A percentile compares a stretch with the other conserved stretches of the same genome.
Evolutionary conservation across 192 early-diverging fungal genomes (phyloP).

Genomic region (Backusella australiensis): DNA sequence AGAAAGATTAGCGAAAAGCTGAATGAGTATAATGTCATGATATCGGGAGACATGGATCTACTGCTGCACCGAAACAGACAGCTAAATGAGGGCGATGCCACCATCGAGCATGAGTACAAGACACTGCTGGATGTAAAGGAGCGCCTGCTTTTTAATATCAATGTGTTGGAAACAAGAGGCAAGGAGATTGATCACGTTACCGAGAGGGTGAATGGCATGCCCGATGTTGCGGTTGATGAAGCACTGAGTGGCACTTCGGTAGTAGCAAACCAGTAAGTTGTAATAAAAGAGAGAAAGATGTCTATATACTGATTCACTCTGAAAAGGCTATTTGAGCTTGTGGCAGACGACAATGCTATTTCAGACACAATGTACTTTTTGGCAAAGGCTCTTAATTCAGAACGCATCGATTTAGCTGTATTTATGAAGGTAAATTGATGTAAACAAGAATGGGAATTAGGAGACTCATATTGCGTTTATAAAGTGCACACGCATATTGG

Average conservation of each 20-base stretch:
- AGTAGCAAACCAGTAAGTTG: conserved; percentile 67
- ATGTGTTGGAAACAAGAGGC: conserved; percentile 59
- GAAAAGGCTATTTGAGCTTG: conserved; percentile 78
- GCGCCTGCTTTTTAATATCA: conserved; percentile 62
- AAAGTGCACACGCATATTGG: conserved; percentile 72
- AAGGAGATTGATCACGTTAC: conserved; percentile 54
- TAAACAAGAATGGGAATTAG: neutral
- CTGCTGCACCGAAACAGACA: conserved; percentile 63
- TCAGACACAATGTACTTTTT: conserved; percentile 86
- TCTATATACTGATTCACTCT: neutral
- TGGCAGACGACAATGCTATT: conserved; percentile 86
- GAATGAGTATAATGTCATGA: conserved; percentile 51
- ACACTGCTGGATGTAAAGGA: conserved; percentile 57
- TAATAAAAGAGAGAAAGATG: neutral
- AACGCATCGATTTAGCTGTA: conserved; percentile 63
- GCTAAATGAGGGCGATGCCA: conserved; percentile 68
- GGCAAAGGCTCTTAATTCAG: conserved; percentile 74
- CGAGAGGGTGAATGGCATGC: conserved; percentile 45
- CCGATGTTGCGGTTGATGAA: conserved; percentile 65
- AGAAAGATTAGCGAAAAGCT: conserved; percentile 59
- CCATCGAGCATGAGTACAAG: conserved; percentile 57
- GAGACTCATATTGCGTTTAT: neutral
- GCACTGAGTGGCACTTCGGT: conserved; percentile 54
- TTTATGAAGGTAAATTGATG: conserved; percentile 71
- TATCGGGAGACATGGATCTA: conserved; percentile 63